Conservation (phyloP, 345 rosid genomes). For the Hevea brasiliensis region DNA sequence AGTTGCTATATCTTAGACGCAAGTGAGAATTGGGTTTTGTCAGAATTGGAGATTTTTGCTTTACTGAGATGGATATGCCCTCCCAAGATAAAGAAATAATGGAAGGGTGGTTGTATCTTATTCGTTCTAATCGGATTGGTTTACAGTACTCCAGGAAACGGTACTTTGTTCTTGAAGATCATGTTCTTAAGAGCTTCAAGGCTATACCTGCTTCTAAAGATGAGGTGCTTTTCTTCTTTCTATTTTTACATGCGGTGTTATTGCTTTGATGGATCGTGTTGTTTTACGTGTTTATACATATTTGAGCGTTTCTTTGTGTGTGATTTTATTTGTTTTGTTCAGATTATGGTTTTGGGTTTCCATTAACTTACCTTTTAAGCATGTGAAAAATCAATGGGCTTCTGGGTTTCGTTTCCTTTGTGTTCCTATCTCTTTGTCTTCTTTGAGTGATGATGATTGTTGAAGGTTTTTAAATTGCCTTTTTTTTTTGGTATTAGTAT, state of each 20-base stretch:
- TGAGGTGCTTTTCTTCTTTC: slow-evolving; percentile 40
- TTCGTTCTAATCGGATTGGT: slow-evolving; percentile 79
- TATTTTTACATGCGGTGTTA: background rate
- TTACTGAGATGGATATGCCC: slow-evolving; percentile 41
- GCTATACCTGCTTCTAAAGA: slow-evolving; percentile 50
- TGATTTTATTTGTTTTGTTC: background rate
- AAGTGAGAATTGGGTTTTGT: slow-evolving; percentile 3
- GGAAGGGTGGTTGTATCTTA: slow-evolving; percentile 90
- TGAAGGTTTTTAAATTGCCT: background rate
- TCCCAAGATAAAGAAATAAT: slow-evolving; percentile 39
- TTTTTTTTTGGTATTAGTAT: background rate
- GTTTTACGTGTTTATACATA: background rate
- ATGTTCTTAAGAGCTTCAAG: slow-evolving; percentile 74
- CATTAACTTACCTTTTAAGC: background rate
- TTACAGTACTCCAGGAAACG: slow-evolving; percentile 82
- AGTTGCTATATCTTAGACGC: background rate
- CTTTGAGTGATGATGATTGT: background rate
- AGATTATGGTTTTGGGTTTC: background rate
- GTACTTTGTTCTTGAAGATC: slow-evolving; percentile 69
- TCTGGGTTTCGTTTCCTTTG: background rate
- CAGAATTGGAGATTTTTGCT: background rate
- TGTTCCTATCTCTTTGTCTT: background rate
- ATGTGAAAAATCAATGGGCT: background rate
- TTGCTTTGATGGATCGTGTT: background rate
- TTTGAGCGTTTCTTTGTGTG: background rate